Conservation (phyloP, 352 stramenopile genomes). For the Phytophthora ramorum region DNA sequence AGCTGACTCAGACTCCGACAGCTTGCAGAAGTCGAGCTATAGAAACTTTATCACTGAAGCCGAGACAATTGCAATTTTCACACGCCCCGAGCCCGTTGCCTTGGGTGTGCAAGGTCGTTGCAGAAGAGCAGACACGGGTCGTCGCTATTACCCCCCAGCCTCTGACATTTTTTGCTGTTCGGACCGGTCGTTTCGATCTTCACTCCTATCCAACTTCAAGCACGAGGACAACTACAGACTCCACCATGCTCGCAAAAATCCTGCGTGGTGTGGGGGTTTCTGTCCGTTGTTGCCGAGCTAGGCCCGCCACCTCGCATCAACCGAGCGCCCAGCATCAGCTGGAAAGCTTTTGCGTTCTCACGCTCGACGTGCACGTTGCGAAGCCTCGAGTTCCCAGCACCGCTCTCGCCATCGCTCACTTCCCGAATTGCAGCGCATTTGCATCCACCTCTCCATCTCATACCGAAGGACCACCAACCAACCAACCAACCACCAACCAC, state of each 20-base stretch:
- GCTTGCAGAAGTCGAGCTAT: too few relatives aligned
- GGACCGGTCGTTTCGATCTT: background rate
- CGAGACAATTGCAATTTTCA: too few relatives aligned
- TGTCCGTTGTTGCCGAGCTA: background rate
- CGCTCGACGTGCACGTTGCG: background rate
- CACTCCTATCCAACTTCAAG: background rate
- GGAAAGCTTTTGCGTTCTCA: too few relatives aligned
- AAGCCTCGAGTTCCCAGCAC: background rate
- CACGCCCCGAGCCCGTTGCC: too few relatives aligned
- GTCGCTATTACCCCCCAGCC: too few relatives aligned
- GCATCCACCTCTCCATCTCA: slow-evolving; percentile 8
- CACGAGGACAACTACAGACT: too few relatives aligned
- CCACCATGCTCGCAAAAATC: background rate
- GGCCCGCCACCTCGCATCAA: background rate
- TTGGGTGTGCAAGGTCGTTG: too few relatives aligned
- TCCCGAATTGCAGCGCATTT: slow-evolving; percentile 18
- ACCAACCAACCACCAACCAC: slow-evolving; percentile 1
- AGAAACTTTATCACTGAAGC: too few relatives aligned
- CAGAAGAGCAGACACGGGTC: too few relatives aligned
- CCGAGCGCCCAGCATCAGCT: too few relatives aligned
- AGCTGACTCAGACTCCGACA: too few relatives aligned
- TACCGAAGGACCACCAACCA: slow-evolving; percentile 6
- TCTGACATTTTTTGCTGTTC: background rate
- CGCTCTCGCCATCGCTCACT: slow-evolving; percentile 11
- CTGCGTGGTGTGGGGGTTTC: background rate